phyloP scores from a whole-genome alignment of 2,329 filamentous ascomycete species.

The Colletotrichum abscissum region DNA sequence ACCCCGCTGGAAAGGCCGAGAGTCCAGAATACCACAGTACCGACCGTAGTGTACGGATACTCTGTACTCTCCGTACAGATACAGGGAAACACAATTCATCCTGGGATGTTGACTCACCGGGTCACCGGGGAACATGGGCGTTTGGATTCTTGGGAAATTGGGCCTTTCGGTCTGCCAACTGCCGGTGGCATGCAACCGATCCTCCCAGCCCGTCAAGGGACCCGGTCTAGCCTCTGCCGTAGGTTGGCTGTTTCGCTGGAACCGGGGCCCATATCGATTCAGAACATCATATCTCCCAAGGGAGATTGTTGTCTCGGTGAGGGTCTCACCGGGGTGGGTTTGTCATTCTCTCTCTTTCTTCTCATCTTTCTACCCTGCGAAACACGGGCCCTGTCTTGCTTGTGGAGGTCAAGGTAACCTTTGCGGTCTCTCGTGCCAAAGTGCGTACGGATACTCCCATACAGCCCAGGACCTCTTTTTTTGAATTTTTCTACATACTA shows the following conservation, averaged over 20 bases:
- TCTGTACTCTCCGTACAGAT: no score
- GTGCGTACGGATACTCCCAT: no score
- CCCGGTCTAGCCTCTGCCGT: background rate
- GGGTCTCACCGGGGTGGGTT: constrained; percentile 23
- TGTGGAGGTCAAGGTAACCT: background rate
- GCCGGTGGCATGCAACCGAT: constrained; percentile 8
- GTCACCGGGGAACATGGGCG: constrained; percentile 3
- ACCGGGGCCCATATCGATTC: background rate
- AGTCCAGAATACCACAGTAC: background rate
- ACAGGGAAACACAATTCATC: background rate
- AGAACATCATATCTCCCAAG: background rate
- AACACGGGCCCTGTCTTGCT: constrained; percentile 2
- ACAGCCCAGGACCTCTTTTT: background rate
- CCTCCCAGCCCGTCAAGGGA: background rate
- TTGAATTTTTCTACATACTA: background rate
- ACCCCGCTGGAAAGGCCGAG: background rate
- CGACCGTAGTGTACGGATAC: no score
- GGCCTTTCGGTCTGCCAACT: constrained; percentile 15
- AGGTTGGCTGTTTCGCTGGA: background rate
- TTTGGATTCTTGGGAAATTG: constrained; percentile 14
- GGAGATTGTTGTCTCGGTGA: constrained; percentile 26
- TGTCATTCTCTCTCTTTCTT: background rate
- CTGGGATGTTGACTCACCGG: constrained; percentile 30
- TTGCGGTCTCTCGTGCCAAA: background rate
- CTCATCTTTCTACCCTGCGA: constrained; percentile 11